Evolutionary conservation across 805 yeast species (phyloP).

Genomic region (Suhomyces sp.): DNA sequence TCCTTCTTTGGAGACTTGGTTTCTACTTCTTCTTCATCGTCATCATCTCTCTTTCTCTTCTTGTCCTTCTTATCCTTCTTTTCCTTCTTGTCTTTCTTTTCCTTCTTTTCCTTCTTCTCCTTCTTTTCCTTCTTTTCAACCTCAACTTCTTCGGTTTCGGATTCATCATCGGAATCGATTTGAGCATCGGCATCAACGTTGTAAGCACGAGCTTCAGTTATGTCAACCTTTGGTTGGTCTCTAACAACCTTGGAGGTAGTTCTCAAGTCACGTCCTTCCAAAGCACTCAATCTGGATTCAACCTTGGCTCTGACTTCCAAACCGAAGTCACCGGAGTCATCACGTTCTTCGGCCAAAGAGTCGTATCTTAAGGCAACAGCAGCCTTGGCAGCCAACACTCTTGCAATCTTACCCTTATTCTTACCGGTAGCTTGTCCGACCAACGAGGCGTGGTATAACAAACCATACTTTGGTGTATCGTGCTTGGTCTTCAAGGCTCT

Average conservation of each 20-base stretch:
- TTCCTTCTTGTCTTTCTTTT: constrained; percentile 24
- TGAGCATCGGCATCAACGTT: constrained; percentile 91
- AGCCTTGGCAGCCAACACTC: constrained; percentile 98
- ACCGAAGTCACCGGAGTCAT: constrained; percentile 93
- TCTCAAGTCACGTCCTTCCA: constrained; percentile 96
- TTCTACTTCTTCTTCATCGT: constrained; percentile 43
- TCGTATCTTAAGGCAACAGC: constrained; percentile 96
- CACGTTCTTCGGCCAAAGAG: constrained; percentile 95
- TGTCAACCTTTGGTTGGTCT: constrained; percentile 82
- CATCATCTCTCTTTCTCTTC: constrained; percentile 24
- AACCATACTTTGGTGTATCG: constrained; percentile 98
- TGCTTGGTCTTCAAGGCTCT: constrained; percentile 98
- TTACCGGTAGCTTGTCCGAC: constrained; percentile 98
- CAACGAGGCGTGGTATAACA: constrained; percentile 92
- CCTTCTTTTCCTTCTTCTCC: constrained; percentile 30
- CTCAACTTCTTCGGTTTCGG: constrained; percentile 31
- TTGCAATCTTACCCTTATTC: constrained; percentile 98
- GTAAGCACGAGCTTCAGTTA: constrained; percentile 82
- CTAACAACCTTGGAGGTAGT: constrained; percentile 80
- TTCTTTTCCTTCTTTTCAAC: constrained; percentile 32
- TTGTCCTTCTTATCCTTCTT: constrained; percentile 25
- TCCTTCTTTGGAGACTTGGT: constrained; percentile 54
- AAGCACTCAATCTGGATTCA: constrained; percentile 88
- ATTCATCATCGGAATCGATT: constrained; percentile 35
- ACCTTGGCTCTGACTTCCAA: constrained; percentile 88